Evolutionary conservation across 2,329 filamentous ascomycete species (phyloP), one percentile per base, ranked within the genome.

Genomic region (Sporothrix pallida): DNA sequence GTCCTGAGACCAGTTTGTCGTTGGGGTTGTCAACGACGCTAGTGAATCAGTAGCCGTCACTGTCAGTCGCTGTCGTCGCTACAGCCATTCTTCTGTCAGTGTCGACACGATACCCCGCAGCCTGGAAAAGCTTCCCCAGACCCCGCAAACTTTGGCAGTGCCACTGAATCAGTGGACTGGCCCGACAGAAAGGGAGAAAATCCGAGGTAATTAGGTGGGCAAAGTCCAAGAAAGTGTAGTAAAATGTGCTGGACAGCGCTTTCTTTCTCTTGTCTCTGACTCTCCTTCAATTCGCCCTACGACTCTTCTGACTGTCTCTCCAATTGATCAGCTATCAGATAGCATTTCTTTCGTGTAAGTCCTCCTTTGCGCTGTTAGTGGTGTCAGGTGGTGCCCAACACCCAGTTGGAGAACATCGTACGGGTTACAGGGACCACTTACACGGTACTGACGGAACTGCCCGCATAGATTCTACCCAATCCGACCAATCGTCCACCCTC

Each of bases 71-170:
- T 37, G 31, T 37, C 31, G 31, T 37, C 31, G 31, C 31, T 3
- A 3, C 31, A 37, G 31, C 31, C 31, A 37, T 37, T 37, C 31
- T 37, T 37, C 46, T 52, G 8, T n/a, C 13, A 9, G 10, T 23
- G n/a, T 20, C 52, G n/a, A 54, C 3, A 54, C 17, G 50, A 9
- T 6, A 42, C 71, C 71, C 71, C 60, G 48, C 60, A 68, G 31
- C 48, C 37, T 50, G 71, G 60, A 37, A 72, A 72, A 72, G 71
- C 48, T 72, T 72, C 71, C 71, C 71, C 71, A 68, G 71, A 68
- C 71, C 62, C 71, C 60, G 48, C 48, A 68, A 72, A n/a, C 37
- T 17, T 23, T 37, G 31, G 31, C 7, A 7, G 31, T 37, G 70
- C 23, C 70, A 72, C 44, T 72, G 71, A 72, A 26, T 72, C 62